Evolutionary conservation across 163 green algal species (phyloP).

Genomic region (Volvox carteri): DNA sequence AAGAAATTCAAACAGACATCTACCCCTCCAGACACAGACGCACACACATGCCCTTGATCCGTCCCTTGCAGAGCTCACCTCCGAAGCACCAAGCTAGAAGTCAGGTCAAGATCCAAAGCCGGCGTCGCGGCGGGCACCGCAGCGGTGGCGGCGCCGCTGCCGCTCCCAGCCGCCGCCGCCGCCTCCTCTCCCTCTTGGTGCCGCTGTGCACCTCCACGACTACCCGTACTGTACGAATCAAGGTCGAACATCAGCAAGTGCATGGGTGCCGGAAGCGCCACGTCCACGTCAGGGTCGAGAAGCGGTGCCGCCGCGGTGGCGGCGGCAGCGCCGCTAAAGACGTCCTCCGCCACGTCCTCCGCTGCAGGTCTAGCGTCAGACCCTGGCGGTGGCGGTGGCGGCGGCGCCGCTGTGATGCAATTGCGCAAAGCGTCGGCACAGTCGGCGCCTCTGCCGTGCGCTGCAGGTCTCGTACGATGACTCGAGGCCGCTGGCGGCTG

Average conservation of each 20-base stretch:
- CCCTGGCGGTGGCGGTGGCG: no score
- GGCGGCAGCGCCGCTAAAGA: no score
- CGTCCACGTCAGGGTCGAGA: not conserved
- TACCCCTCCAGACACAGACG: not conserved
- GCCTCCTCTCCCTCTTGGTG: not conserved
- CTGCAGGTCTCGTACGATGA: no score
- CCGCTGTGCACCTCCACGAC: no score
- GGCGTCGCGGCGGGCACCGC: not conserved
- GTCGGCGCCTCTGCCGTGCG: no score
- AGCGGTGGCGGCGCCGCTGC: not conserved
- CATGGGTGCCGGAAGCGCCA: conserved; percentile 38
- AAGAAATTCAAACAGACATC: not conserved
- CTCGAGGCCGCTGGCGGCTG: no score
- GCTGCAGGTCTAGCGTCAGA: no score
- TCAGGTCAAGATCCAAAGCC: not conserved
- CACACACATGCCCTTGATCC: not conserved
- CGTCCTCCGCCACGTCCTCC: no score
- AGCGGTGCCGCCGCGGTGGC: not conserved
- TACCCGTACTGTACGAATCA: not conserved
- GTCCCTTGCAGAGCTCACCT: not conserved
- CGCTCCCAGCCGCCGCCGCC: not conserved
- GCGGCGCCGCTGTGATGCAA: no score
- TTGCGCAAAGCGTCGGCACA: no score
- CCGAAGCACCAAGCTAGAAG: not conserved
- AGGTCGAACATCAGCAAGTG: conserved; percentile 11